Conservation (phyloP, 805 yeast genomes). For the Metschnikowia baotianmanensis region DNA sequence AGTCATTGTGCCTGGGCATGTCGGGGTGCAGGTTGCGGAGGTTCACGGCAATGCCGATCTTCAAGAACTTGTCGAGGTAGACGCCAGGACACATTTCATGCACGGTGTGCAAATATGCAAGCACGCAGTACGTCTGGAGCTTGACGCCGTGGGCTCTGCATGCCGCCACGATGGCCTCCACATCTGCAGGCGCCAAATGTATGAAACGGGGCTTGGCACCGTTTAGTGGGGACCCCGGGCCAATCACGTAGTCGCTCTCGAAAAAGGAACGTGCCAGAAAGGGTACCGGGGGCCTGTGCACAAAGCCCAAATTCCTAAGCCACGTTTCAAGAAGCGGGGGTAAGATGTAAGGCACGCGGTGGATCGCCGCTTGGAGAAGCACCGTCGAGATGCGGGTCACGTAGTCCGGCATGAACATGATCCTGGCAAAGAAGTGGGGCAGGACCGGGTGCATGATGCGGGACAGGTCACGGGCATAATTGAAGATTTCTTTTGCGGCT, state of each 20-base stretch:
- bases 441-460: conserved; percentile 6
- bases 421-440: conserved; percentile 2
- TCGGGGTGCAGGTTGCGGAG: conserved; percentile 4
- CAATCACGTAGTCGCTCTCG: conserved; percentile 6
- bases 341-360: conserved; percentile 7
- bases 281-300: conserved; percentile 7
- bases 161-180: conserved; percentile 1
- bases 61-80: conserved; percentile 8
- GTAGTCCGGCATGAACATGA: conserved; percentile 6
- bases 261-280: conserved; percentile 8
- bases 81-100: conserved; percentile 7
- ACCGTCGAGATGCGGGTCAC: conserved; percentile 2
- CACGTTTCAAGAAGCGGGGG: conserved; percentile 10
- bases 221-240: conserved; percentile 10
- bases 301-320: conserved; percentile 10
- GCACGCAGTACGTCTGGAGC: conserved; percentile 4
- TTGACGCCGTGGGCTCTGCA: conserved; percentile 9
- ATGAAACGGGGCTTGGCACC: conserved; percentile 2
- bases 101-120: conserved; percentile 9
- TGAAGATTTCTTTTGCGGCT: no score
- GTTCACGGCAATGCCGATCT: conserved; percentile 9
- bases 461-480: conserved; percentile 7
- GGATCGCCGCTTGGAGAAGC: conserved; percentile 1
- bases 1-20: conserved; percentile 7
- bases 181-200: conserved; percentile 1